Base-by-base conservation (phyloP, 352 stramenopile species). In the Thalassiosira livingstoniorum region DNA sequence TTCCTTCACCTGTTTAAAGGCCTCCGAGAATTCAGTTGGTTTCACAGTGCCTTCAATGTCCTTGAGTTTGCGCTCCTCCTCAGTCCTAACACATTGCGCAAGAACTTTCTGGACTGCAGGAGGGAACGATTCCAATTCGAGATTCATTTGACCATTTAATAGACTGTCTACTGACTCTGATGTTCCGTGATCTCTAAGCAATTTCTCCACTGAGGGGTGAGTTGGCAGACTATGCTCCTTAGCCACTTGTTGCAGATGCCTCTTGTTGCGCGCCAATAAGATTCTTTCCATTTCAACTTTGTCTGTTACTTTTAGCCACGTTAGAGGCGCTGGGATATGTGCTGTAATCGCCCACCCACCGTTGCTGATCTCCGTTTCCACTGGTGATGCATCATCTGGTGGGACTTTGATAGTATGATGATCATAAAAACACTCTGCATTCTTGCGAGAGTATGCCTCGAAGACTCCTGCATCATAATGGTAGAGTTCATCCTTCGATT, bases 371-470 rank as follows among this genome's bases (percentile, higher is more conserved):
- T 47, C 7, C 39, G 15, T 15, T 7, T 18, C 7, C 15, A 47
- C 39, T 15, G 7, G 7, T 15, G 15, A 7, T 47, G 39, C 7
- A 15, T 47, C 39, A 47, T 47, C 39, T 51, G 67, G 45, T 31
- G 71, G 10, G 18, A 80, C 39, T 39, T 85, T 85, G n/a, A 85
- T 13, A 5, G 62, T 70, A 53, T 80, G 69, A 23, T 85, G 62
- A 5, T 0, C 34, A n/a, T 73, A 53, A 25, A 62, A 85, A 4
- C 0, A 21, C 13, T 23, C n/a, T 18, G 1, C 2, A 18, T 34
- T 21, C 0, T 2, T 4, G 21, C 4, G 1, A 31, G 69, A n/a
- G 32, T 80, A 51, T 35, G 68, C 55, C 47, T 85, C 54, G 32
- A 79, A 85, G 15, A 54, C 45, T 18, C 77, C 69, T 25, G 37